phyloP scores from a whole-genome alignment of 768 basidiomycete species.

The Punctularia strigosozonata region DNA sequence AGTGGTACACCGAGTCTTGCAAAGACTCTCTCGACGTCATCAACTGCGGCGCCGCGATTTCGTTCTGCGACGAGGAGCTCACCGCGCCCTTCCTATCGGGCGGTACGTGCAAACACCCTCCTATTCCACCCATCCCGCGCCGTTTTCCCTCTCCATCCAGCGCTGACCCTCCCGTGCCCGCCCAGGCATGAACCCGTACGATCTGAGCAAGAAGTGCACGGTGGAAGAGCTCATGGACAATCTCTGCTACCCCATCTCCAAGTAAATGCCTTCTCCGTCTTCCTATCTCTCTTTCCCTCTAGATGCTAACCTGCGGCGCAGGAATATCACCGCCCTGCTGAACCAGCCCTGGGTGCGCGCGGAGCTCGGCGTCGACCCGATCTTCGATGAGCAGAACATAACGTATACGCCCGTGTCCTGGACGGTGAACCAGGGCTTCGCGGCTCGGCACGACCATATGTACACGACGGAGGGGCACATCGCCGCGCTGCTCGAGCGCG shows the following conservation, averaged over 20 bases:
- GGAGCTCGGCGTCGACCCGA: constrained; percentile 51
- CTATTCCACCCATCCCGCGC: too few relatives aligned
- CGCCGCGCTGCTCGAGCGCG: constrained; percentile 40
- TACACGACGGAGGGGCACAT: constrained; percentile 27
- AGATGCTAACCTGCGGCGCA: constrained; percentile 12
- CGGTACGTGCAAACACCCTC: too few relatives aligned
- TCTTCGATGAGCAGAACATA: constrained; percentile 19
- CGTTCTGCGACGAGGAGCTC: constrained; percentile 25
- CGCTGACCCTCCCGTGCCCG: constrained; percentile 1
- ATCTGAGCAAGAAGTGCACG: constrained; percentile 48
- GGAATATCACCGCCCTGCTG: constrained; percentile 51
- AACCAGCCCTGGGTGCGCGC: constrained; percentile 40
- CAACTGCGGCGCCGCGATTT: constrained; percentile 28
- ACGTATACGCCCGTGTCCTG: constrained; percentile 28
- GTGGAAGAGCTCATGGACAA: constrained; percentile 24
- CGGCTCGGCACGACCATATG: constrained; percentile 22
- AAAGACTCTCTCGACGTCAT: constrained; percentile 31
- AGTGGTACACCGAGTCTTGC: constrained; percentile 25
- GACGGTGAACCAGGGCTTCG: constrained; percentile 40
- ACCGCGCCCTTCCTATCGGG: constrained; percentile 14
- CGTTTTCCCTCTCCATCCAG: constrained; percentile 10
- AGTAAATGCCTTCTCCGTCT: constrained; percentile 14
- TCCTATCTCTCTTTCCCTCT: neutral
- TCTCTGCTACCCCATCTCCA: constrained; percentile 50
- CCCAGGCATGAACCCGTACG: constrained; percentile 54